Percentiles rank a stretch among this genome's conserved stretches.
Evolutionary conservation across 2,329 filamentous ascomycete genomes (phyloP).

Genomic region (Apiospora aurea): DNA sequence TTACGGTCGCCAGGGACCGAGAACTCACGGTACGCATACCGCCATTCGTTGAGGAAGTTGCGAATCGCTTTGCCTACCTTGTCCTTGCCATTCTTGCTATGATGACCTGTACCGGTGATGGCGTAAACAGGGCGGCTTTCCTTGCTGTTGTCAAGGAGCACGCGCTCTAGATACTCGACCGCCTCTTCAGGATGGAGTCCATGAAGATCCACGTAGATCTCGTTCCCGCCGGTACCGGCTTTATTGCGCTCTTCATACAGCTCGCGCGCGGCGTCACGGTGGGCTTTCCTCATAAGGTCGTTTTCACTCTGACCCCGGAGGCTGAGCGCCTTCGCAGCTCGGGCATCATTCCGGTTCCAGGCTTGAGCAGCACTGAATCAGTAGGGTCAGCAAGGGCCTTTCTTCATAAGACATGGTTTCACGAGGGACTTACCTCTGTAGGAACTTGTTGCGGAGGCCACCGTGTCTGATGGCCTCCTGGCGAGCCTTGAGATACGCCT

Average conservation of each 20-base stretch:
- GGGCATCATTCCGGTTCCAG: constrained; percentile 97
- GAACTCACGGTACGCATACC: constrained; percentile 95
- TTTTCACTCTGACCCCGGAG: constrained; percentile 96
- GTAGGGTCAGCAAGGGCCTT: constrained; percentile 28
- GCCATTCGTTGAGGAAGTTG: constrained; percentile 91
- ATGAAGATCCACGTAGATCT: constrained; percentile 95
- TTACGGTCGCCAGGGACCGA: constrained; percentile 92
- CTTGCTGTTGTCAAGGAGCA: constrained; percentile 81
- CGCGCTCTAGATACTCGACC: constrained; percentile 89
- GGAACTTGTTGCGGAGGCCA: constrained; percentile 93
- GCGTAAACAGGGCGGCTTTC: constrained; percentile 84
- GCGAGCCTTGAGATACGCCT: constrained; percentile 91
- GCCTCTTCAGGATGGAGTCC: constrained; percentile 99
- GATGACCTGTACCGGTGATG: constrained; percentile 95
- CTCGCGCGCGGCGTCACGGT: constrained; percentile 89
- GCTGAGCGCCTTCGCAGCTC: constrained; percentile 93
- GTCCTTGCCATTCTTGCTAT: constrained; percentile 98
- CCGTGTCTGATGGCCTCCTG: constrained; percentile 98
- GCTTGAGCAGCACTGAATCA: constrained; percentile 84
- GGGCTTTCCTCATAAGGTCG: constrained; percentile 94
- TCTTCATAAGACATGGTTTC: neutral
- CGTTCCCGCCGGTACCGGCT: constrained; percentile 62
- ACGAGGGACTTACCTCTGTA: constrained; percentile 75
- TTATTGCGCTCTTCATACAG: constrained; percentile 95
- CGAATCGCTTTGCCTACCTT: constrained; percentile 96